phyloP scores from a whole-genome alignment of 768 basidiomycete genomes.

The Russula lepida region DNA sequence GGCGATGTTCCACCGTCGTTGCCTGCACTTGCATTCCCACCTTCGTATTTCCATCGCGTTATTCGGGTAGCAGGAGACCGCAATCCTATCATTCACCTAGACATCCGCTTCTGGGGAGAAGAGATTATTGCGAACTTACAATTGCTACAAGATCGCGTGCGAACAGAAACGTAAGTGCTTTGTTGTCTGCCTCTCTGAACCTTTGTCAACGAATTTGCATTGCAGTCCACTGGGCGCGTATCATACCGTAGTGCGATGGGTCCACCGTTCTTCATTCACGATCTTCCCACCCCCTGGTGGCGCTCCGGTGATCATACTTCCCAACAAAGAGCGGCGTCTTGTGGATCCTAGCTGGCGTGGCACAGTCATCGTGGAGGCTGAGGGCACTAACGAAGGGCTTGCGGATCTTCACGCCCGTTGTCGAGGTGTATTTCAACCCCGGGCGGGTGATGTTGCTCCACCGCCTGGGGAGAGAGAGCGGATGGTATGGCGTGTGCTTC shows the following conservation, averaged over 20 bases:
- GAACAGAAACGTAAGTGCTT: constrained; percentile 67
- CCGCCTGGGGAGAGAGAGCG: constrained; percentile 38
- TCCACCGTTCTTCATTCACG: constrained; percentile 69
- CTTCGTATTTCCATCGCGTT: constrained; percentile 84
- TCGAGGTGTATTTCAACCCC: constrained; percentile 58
- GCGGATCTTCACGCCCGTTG: constrained; percentile 71
- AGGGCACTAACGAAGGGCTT: constrained; percentile 80
- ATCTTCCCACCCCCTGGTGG: constrained; percentile 42
- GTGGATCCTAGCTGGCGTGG: constrained; percentile 82
- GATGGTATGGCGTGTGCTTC: constrained; percentile 60
- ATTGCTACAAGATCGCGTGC: constrained; percentile 65
- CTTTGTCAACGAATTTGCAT: constrained; percentile 10
- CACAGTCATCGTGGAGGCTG: constrained; percentile 73
- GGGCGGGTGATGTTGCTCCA: constrained; percentile 37
- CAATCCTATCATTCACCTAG: constrained; percentile 56
- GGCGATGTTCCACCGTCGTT: constrained; percentile 78
- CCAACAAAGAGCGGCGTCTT: constrained; percentile 25
- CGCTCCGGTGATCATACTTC: constrained; percentile 28
- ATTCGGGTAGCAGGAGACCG: constrained; percentile 43
- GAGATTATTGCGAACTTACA: constrained; percentile 69
- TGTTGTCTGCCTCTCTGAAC: constrained; percentile 2
- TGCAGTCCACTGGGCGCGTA: constrained; percentile 66
- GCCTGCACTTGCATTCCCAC: constrained; percentile 71
- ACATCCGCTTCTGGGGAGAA: constrained; percentile 70
- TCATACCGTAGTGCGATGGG: constrained; percentile 81